Base-by-base conservation (phyloP, 2,329 filamentous ascomycete genomes). In the Ilyonectria robusta region DNA sequence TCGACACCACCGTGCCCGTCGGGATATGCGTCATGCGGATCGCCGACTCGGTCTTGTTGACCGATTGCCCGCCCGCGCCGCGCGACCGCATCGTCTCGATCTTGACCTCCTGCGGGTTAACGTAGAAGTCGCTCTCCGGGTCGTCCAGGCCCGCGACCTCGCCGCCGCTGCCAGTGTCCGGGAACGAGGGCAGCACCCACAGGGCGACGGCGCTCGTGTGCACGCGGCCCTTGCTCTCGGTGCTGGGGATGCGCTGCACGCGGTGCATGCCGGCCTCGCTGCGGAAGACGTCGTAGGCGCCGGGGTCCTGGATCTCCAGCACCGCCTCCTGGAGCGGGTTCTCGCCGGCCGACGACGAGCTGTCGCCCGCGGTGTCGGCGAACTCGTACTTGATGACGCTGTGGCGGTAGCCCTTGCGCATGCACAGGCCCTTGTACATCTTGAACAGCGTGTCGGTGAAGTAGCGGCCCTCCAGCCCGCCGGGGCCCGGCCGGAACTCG, bases 21-120 rank as follows among this genome's bases (percentile, higher is more conserved):
- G 96, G 96, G 7, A 92, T 81, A 83, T 99, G 96, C 2, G 95
- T 98, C 75, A 99, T 86, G 10, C 96, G 92, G 68, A 99, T 93
- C 4, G 96, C 96, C 33, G 94, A 97, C 83, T 99, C 96, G 0
- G 96, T 99, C 80, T 95, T 98, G 83, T 99, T 99, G 78, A 99
- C 96, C 81, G 99, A 96, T 83, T 99, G 96, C 1, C 96, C 96
- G 35, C 96, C 96, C 0, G 96, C 95, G 66, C 96, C 96, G 51
- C 94, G 86, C 0, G 96, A 94, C 17, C 95, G 89, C 95, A 98
- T 97, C 67, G 94, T 94, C 78, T 99, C 96, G 21, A 89, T 85
- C 58, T 87, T 87, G 26, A 99, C 94, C 66, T 99, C 95, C 67
- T 90, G 87, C 6, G 93, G 90, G 77, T 97, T 90, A 66, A 99